A percentile compares a stretch with the other conserved stretches of the same genome.
phyloP scores from a whole-genome alignment of 2,329 filamentous ascomycete genomes.

The Clarireedia monteithiana region DNA sequence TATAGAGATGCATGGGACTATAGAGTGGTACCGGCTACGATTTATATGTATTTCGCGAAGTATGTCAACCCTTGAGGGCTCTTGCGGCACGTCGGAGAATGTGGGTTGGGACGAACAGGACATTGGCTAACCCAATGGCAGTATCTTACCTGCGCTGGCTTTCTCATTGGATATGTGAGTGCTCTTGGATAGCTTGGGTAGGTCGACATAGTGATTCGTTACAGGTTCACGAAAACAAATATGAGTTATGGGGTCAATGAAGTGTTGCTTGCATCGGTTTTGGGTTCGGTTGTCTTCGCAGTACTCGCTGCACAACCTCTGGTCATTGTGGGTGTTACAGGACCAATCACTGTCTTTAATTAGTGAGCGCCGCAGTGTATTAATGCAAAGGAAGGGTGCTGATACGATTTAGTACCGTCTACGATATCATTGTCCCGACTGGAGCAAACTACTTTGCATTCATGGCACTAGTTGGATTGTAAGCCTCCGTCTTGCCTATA shows the following conservation, averaged over 20 bases:
- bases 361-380: conserved; percentile 44
- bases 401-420: conserved; percentile 64
- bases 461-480: conserved; percentile 84
- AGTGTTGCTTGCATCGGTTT: conserved; percentile 75
- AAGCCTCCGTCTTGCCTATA: conserved; percentile 1
- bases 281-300: conserved; percentile 75
- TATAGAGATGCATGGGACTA: conserved; percentile 88
- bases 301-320: conserved; percentile 75
- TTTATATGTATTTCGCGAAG: conserved; percentile 97
- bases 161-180: conserved; percentile 78
- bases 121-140: conserved; percentile 30
- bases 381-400: background rate
- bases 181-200: background rate
- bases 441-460: conserved; percentile 80
- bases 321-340: conserved; percentile 85
- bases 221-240: conserved; percentile 68
- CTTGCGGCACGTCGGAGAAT: background rate
- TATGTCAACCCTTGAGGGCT: conserved; percentile 31
- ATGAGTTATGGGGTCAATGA: conserved; percentile 87
- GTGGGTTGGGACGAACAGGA: background rate
- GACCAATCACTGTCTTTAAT: conserved; percentile 88
- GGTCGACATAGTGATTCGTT: background rate
- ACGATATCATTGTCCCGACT: conserved; percentile 72
- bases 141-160: conserved; percentile 77
- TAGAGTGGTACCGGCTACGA: conserved; percentile 74